phyloP scores from a whole-genome alignment of 164 flowering plant genomes.

The Protea cynaroides region DNA sequence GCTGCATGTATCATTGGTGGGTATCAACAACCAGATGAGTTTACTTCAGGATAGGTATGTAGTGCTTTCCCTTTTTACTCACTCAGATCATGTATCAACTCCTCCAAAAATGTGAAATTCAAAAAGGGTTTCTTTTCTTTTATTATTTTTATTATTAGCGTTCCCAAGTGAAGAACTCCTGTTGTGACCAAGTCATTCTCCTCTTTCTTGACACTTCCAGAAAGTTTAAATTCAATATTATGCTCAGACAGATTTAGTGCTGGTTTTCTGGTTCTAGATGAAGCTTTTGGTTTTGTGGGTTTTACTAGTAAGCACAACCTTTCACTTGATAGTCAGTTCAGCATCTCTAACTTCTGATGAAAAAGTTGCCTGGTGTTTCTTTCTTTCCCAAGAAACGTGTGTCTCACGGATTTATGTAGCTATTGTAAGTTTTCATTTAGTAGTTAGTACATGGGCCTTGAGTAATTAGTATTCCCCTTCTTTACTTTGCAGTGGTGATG shows the following conservation, averaged over 20 bases:
- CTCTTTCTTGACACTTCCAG: too few relatives aligned
- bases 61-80: neutral
- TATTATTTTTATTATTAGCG: too few relatives aligned
- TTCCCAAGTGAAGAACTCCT: too few relatives aligned
- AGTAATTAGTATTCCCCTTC: neutral
- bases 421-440: neutral
- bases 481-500: constrained; percentile 81
- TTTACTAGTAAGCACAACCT: too few relatives aligned
- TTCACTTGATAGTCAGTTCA: too few relatives aligned
- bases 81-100: too few relatives aligned
- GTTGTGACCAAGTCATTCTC: too few relatives aligned
- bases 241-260: too few relatives aligned
- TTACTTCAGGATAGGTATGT: constrained; percentile 92
- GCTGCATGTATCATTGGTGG: constrained; percentile 90
- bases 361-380: neutral
- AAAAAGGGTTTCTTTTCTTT: neutral
- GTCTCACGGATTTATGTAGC: neutral
- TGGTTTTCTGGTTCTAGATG: too few relatives aligned
- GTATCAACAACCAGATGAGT: constrained; percentile 96
- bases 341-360: too few relatives aligned
- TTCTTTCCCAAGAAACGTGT: neutral
- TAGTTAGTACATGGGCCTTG: neutral
- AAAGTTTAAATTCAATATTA: too few relatives aligned
- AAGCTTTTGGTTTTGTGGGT: too few relatives aligned
- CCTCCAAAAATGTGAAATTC: neutral